A percentile compares a stretch with the other conserved stretches of the same genome.
Evolutionary conservation across 176 grass and related monocot species (phyloP).

Genomic region (Pontederia paniculata): DNA sequence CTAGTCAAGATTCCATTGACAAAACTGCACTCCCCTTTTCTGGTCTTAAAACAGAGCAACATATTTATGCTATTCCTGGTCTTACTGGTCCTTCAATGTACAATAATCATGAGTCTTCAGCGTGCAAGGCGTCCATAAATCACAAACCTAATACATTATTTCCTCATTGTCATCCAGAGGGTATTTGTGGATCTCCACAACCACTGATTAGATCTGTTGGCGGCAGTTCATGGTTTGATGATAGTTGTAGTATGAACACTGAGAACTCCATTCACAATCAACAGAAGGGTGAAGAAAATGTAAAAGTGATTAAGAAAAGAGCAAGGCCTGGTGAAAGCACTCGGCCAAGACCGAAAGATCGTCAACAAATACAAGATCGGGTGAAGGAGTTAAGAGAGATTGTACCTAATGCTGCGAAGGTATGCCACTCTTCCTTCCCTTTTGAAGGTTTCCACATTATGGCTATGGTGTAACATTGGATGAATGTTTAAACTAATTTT

Average conservation of each 20-base stretch:
- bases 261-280: conserved; percentile 38
- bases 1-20: conserved; percentile 4
- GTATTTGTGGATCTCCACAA: conserved; percentile 21
- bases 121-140: conserved; percentile 24
- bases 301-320: conserved; percentile 72
- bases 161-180: conserved; percentile 11
- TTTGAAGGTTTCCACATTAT: conserved; percentile 1
- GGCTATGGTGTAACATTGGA: conserved; percentile 13
- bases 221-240: conserved; percentile 48
- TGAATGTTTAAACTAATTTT: background rate
- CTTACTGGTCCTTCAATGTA: conserved; percentile 23
- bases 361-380: conserved; percentile 94
- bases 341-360: conserved; percentile 79
- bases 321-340: conserved; percentile 73
- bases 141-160: conserved; percentile 22
- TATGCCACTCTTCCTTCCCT: conserved; percentile 18
- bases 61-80: conserved; percentile 21
- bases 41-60: conserved; percentile 16
- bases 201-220: conserved; percentile 18
- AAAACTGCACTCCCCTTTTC: conserved; percentile 8
- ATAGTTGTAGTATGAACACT: conserved; percentile 73
- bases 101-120: conserved; percentile 23
- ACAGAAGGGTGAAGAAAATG: conserved; percentile 37
- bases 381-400: conserved; percentile 91
- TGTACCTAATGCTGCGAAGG: conserved; percentile 91